Evolutionary conservation across 805 yeast species (phyloP).

Genomic region (Monosporozyma unispora): DNA sequence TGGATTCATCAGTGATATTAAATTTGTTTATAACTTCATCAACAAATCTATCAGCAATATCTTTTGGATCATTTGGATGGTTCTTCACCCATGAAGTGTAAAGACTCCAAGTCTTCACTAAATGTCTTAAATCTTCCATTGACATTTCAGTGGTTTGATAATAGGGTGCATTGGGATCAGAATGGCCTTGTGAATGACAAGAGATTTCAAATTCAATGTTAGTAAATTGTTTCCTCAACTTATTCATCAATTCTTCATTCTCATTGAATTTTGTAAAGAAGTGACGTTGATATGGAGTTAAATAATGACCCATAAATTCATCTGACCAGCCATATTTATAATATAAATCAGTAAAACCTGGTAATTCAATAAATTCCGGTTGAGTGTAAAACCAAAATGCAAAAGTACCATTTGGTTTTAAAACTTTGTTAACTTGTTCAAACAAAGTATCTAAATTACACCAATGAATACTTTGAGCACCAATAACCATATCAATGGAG

Average conservation of each 20-base stretch:
- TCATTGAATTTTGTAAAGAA: slow-evolving; percentile 24
- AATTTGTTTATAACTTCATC: slow-evolving; percentile 35
- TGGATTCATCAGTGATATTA: slow-evolving; percentile 38
- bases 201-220: slow-evolving; percentile 31
- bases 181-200: background rate
- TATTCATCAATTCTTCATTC: slow-evolving; percentile 3
- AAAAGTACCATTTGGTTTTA: slow-evolving; percentile 53
- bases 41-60: slow-evolving; percentile 41
- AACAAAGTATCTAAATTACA: slow-evolving; percentile 45
- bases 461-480: slow-evolving; percentile 79
- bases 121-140: slow-evolving; percentile 39
- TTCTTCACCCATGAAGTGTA: slow-evolving; percentile 48
- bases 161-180: slow-evolving; percentile 23
- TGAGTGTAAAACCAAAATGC: slow-evolving; percentile 70
- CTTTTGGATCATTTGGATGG: slow-evolving; percentile 32
- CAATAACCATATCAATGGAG: slow-evolving; percentile 47
- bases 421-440: slow-evolving; percentile 38
- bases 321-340: slow-evolving; percentile 43
- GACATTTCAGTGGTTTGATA: slow-evolving; percentile 30
- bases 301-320: slow-evolving; percentile 48
- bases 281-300: slow-evolving; percentile 64
- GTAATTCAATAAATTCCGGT: slow-evolving; percentile 44
- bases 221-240: slow-evolving; percentile 31
- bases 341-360: slow-evolving; percentile 47
- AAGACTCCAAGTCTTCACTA: slow-evolving; percentile 59